phyloP scores from a whole-genome alignment of 352 stramenopile genomes.

The Globisporangium acanthophoron region DNA sequence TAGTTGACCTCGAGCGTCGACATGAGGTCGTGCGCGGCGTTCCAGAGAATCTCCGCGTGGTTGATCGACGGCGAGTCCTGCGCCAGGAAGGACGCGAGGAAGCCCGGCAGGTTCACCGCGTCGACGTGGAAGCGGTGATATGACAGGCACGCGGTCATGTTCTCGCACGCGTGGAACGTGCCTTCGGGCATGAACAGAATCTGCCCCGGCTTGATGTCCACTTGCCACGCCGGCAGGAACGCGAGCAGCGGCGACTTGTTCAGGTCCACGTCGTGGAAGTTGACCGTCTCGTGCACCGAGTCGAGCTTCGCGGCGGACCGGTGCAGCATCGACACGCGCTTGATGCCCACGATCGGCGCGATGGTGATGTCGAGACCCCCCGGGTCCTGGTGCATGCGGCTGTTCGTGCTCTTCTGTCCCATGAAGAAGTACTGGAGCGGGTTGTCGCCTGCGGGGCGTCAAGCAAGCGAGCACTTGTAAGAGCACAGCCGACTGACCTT shows the following conservation, averaged over 20 bases:
- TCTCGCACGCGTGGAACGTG: constrained; percentile 90
- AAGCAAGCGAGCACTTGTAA: too few relatives aligned
- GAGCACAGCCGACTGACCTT: too few relatives aligned
- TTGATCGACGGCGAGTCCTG: constrained; percentile 88
- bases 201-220: constrained; percentile 88
- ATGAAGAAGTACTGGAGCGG: constrained; percentile 95
- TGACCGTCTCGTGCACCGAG: constrained; percentile 74
- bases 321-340: constrained; percentile 73
- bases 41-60: constrained; percentile 92
- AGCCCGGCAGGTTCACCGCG: constrained; percentile 86
- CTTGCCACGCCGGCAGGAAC: constrained; percentile 84
- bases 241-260: constrained; percentile 85
- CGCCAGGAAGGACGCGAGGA: constrained; percentile 86
- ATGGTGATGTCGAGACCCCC: constrained; percentile 92
- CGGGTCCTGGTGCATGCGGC: constrained; percentile 87
- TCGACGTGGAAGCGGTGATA: constrained; percentile 94
- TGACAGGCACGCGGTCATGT: constrained; percentile 91
- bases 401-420: constrained; percentile 85
- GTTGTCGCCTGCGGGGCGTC: constrained; percentile 47
- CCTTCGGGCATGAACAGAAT: constrained; percentile 92
- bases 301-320: constrained; percentile 76
- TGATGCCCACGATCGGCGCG: constrained; percentile 87
- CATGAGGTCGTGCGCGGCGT: constrained; percentile 86
- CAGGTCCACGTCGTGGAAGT: constrained; percentile 80
- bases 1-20: constrained; percentile 76